Evolutionary conservation across 176 grass and related monocot genomes (phyloP).

Genomic region (Phyllostachys edulis): DNA sequence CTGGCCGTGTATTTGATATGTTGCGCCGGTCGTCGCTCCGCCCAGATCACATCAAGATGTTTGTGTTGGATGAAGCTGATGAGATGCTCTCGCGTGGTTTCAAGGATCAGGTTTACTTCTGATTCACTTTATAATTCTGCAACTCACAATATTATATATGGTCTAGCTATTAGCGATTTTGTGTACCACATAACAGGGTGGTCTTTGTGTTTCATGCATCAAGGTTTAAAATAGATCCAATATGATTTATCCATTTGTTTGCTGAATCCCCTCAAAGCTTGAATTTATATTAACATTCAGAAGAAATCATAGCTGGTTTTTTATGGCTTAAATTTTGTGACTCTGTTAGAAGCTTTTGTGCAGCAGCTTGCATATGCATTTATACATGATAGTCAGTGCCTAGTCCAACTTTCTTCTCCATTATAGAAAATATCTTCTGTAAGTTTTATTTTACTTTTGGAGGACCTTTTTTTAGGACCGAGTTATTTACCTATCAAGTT

Average conservation of each 20-base stretch:
- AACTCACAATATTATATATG: background rate
- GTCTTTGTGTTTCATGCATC: background rate
- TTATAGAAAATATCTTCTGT: background rate
- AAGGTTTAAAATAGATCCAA: background rate
- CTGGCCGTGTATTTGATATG: slow-evolving; percentile 84
- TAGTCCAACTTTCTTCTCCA: background rate
- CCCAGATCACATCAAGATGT: slow-evolving; percentile 74
- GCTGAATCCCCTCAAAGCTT: background rate
- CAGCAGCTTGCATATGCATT: background rate
- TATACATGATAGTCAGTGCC: background rate
- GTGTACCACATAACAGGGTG: background rate
- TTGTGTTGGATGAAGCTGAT: slow-evolving; percentile 87
- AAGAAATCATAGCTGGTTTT: background rate
- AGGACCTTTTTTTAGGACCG: background rate
- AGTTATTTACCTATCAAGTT: background rate
- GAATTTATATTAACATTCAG: background rate
- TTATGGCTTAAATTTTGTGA: background rate
- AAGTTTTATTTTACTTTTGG: background rate
- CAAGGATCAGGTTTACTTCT: slow-evolving; percentile 72
- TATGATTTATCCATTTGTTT: background rate
- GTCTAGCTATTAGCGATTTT: background rate
- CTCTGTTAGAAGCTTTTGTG: background rate
- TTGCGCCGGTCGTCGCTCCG: slow-evolving; percentile 64
- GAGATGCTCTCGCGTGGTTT: slow-evolving; percentile 88
- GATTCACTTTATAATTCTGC: background rate